phyloP scores from a whole-genome alignment of 345 rosid species.

The Camelina laxa region DNA sequence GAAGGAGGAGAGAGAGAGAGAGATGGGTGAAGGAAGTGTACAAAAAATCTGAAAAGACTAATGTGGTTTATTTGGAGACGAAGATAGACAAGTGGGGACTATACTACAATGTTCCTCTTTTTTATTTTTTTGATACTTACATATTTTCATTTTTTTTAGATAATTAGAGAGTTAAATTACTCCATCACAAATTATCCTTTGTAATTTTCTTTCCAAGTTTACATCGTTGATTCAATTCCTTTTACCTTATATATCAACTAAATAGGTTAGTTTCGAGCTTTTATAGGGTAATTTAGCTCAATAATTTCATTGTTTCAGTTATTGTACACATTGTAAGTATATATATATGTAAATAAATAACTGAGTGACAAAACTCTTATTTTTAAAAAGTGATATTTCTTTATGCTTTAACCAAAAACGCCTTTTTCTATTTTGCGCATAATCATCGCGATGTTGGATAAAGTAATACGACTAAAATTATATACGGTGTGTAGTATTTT shows the following conservation, averaged over 20 bases:
- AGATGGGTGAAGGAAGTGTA: conserved; percentile 37
- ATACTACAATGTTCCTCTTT: conserved; percentile 36
- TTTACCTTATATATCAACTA: not conserved
- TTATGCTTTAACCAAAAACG: no score
- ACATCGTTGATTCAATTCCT: not conserved
- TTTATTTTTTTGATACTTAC: conserved; percentile 14
- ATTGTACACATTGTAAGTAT: not conserved
- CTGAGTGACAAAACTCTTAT: no score
- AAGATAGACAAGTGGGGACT: conserved; percentile 47
- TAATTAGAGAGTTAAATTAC: conserved; percentile 1
- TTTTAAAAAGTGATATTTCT: no score
- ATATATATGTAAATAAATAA: no score
- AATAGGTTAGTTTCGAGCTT: not conserved
- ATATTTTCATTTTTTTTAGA: not conserved
- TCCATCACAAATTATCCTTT: not conserved
- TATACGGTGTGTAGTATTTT: no score
- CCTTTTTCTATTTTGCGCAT: no score
- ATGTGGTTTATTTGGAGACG: conserved; percentile 40
- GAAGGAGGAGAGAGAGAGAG: conserved; percentile 41
- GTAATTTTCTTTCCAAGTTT: not conserved
- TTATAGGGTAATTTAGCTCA: not conserved
- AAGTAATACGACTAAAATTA: no score
- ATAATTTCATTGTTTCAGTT: not conserved
- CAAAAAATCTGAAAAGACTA: conserved; percentile 52
- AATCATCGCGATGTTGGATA: no score